A percentile compares a stretch with the other conserved stretches of the same genome.
Conservation (phyloP, 805 yeast genomes). For the Suhomyces xylopsoci region DNA sequence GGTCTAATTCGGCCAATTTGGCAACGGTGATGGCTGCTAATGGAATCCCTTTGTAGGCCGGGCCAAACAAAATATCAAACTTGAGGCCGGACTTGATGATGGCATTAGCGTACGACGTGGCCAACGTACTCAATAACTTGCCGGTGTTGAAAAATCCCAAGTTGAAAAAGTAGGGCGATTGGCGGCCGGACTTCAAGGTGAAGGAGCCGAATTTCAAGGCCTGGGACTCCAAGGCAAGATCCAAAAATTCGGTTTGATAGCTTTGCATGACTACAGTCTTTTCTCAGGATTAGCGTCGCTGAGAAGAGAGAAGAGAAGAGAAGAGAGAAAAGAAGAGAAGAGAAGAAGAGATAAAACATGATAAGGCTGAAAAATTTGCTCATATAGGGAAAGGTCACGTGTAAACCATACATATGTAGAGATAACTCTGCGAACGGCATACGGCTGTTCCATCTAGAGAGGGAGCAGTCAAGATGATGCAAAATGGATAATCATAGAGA, state of each 20-base stretch:
- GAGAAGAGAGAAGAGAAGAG: conserved; percentile 1
- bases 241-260: conserved; percentile 67
- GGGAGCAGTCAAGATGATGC: too few species aligned
- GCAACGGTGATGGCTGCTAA: conserved; percentile 90
- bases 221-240: conserved; percentile 74
- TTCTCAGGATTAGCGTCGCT: not conserved
- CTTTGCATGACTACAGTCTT: conserved; percentile 30
- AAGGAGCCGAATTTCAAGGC: conserved; percentile 87
- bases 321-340: not conserved
- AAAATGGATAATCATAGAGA: too few species aligned
- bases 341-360: not conserved
- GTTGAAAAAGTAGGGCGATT: conserved; percentile 95
- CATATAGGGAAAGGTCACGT: not conserved
- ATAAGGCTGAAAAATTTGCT: not conserved
- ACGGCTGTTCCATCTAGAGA: too few species aligned
- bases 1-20: conserved; percentile 86
- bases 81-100: conserved; percentile 78
- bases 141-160: conserved; percentile 88
- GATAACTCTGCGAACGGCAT: too few species aligned
- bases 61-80: conserved; percentile 92
- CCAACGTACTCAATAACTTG: conserved; percentile 70
- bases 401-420: too few species aligned
- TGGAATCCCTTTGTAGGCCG: conserved; percentile 97
- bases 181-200: conserved; percentile 88
- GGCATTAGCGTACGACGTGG: conserved; percentile 84